Base-by-base conservation (phyloP, 495 filamentous ascomycete genomes). In the Penicillium bovifimosum region DNA sequence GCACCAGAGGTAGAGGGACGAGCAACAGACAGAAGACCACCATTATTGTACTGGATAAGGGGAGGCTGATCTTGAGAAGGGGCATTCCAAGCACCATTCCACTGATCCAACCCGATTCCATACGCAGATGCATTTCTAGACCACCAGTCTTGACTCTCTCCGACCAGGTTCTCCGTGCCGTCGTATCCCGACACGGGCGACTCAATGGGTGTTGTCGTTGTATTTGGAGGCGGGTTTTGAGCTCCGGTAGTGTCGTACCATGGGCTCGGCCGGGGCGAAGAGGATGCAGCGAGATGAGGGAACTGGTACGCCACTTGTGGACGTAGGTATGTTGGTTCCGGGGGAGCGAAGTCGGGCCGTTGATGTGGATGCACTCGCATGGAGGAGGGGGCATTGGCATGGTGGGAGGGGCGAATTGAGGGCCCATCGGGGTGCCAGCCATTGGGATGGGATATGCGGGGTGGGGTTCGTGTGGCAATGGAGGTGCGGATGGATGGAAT, bases 81-180 rank as follows among this genome's bases (percentile, higher is more conserved):
- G 9, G 56, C 17, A 34, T 41, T 54, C 63, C 63, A 65, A 9
- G 47, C 33, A 5, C 47, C 56, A 11, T 50, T 59, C 80, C 80
- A 83, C 44, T 70, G 76, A 16, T 76, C 77, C 47, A 77, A 71
- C 9, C 71, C 76, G 10, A 76, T 50, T 7, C 62, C 65, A 35
- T 79, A 56, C 6, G 65, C 64, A 16, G 67, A 69, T 9, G 78
- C 68, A 54, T 82, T 79, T 6, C 69, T 65, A 36, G 78, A 61
- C 80, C 80, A 83, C 81, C 80, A 84, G 32, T 82, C 75, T 43
- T 80, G 80, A 49, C 74, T 79, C 38, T 80, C 75, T 41, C 77
- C 73, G 6, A 82, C 73, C 17, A 80, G 54, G 5, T 73, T 72
- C 9, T 79, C 75, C 4, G 77, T 63, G 6, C 68, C 70, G 9